Evolutionary conservation across 345 rosid genomes (phyloP).

Genomic region (Lepidium africanum): DNA sequence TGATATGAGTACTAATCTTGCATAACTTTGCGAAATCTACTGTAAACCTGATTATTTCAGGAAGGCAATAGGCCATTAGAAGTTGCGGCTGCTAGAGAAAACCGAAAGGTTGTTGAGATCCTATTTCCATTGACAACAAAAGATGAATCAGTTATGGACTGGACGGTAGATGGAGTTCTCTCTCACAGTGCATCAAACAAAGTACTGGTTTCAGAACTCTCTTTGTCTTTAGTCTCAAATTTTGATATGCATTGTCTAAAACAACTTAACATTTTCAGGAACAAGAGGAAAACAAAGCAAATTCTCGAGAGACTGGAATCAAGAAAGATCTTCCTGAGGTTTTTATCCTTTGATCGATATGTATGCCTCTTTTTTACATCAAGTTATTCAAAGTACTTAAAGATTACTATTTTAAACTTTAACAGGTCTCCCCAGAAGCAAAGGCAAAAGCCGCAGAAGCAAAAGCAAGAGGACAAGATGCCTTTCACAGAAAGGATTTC

Average conservation of each 20-base stretch:
- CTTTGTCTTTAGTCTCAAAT: background rate
- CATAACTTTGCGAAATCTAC: background rate
- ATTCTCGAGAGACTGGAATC: conserved; percentile 23
- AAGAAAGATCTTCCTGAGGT: conserved; percentile 62
- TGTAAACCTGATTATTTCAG: conserved; percentile 28
- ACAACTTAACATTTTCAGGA: conserved; percentile 35
- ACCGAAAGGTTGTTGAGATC: conserved; percentile 54
- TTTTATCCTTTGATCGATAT: background rate
- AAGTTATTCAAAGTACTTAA: background rate
- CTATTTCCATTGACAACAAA: conserved; percentile 64
- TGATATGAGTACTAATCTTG: background rate
- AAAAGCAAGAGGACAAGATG: conserved; percentile 85
- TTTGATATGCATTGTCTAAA: background rate
- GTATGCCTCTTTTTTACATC: background rate
- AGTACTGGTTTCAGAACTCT: conserved; percentile 32
- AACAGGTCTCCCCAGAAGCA: conserved; percentile 70
- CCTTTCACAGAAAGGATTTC: conserved; percentile 55
- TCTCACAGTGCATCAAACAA: conserved; percentile 45
- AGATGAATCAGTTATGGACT: conserved; percentile 44
- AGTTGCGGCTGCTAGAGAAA: conserved; percentile 78
- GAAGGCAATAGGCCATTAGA: conserved; percentile 77
- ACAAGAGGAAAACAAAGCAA: conserved; percentile 30
- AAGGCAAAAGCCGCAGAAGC: conserved; percentile 83
- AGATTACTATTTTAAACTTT: background rate
- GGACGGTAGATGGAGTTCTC: conserved; percentile 77